Evolutionary conservation across 2,329 filamentous ascomycete species (phyloP).

Genomic region (Epichloe elymi): DNA sequence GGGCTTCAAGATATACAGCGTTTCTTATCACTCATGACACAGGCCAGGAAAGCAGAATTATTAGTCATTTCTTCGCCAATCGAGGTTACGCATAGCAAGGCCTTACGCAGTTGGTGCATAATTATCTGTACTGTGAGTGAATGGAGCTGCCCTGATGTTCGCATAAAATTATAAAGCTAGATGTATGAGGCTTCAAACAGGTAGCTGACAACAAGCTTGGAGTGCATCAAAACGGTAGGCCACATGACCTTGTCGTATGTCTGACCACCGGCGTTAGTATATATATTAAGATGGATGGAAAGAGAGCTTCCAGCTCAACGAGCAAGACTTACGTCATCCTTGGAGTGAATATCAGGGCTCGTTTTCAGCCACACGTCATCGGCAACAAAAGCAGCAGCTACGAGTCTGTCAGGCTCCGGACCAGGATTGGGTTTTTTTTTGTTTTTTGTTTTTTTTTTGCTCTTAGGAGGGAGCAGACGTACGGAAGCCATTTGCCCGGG

Average conservation of each 20-base stretch:
- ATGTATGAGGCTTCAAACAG: constrained; percentile 24
- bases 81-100: no score
- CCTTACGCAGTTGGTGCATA: no score
- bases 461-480: constrained; percentile 1
- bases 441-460: no score
- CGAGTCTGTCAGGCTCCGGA: background rate
- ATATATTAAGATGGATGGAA: no score
- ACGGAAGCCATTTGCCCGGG: constrained; percentile 25
- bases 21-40: constrained; percentile 4
- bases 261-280: constrained; percentile 8
- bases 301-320: background rate
- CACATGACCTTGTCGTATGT: constrained; percentile 22
- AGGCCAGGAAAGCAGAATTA: background rate
- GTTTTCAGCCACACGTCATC: constrained; percentile 20
- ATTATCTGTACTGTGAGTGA: no score
- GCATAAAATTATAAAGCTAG: background rate
- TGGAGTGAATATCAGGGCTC: constrained; percentile 20
- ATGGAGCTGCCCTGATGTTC: no score
- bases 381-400: constrained; percentile 24
- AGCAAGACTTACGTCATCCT: constrained; percentile 19
- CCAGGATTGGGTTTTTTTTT: no score
- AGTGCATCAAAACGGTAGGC: constrained; percentile 21
- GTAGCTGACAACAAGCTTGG: constrained; percentile 23
- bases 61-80: background rate
- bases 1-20: constrained; percentile 4